A percentile compares a stretch with the other conserved stretches of the same genome.
Evolutionary conservation across 2,329 filamentous ascomycete species (phyloP).

Genomic region (Fusarium incarnatum): DNA sequence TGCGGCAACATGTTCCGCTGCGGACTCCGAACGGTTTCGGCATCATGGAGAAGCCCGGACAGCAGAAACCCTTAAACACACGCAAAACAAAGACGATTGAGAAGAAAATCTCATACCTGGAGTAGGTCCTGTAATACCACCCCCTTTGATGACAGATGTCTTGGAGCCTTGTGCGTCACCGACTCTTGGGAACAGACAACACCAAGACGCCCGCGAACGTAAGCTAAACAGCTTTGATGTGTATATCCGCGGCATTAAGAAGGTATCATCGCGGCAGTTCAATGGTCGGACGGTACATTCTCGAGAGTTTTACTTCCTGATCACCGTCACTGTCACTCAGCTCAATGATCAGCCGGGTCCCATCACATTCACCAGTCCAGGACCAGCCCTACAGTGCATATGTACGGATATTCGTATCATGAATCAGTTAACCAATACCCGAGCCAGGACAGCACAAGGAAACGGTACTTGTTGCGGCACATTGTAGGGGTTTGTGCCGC

Average conservation of each 20-base stretch:
- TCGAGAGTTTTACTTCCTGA: constrained; percentile 15
- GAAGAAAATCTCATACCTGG: not conserved
- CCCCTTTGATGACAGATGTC: not conserved
- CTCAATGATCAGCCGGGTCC: constrained; percentile 15
- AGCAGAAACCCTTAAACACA: constrained; percentile 12
- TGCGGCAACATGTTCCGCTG: constrained; percentile 1
- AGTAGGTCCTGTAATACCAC: not conserved
- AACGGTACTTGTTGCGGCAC: constrained; percentile 18
- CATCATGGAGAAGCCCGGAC: constrained; percentile 41
- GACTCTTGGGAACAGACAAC: not conserved
- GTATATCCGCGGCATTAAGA: constrained; percentile 33
- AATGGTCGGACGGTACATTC: not conserved
- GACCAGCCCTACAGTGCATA: constrained; percentile 26
- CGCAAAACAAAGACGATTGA: not conserved
- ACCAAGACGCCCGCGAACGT: constrained; percentile 18
- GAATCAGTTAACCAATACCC: not conserved
- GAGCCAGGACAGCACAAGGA: not conserved
- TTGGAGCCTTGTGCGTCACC: constrained; percentile 15
- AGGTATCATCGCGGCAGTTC: constrained; percentile 13
- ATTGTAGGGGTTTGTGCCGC: not conserved
- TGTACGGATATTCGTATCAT: not conserved
- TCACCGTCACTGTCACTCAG: constrained; percentile 19
- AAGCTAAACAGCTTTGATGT: constrained; percentile 2
- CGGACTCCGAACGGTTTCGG: constrained; percentile 47
- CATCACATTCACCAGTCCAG: not conserved